Percentiles rank a stretch among this genome's conserved stretches.
phyloP scores from a whole-genome alignment of 805 yeast genomes.

The Candida yuanshanica region DNA sequence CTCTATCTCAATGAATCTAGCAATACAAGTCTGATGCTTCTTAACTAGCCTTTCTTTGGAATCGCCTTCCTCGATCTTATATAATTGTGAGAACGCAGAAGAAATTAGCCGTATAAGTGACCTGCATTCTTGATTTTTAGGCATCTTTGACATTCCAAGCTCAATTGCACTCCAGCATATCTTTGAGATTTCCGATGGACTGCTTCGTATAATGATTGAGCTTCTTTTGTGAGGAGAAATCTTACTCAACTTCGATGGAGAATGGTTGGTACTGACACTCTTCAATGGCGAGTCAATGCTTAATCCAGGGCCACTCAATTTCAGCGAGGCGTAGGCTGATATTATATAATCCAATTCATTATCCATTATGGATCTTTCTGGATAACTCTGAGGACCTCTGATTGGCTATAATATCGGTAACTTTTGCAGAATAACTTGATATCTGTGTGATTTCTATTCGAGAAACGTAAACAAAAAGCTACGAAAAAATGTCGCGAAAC shows the following conservation, averaged over 20 bases:
- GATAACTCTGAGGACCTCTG: neutral
- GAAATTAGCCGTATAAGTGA: constrained; percentile 18
- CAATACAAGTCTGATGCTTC: constrained; percentile 18
- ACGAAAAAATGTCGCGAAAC: neutral
- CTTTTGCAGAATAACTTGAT: too few species aligned
- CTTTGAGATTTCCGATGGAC: constrained; percentile 14
- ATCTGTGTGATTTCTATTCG: neutral
- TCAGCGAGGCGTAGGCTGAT: constrained; percentile 19
- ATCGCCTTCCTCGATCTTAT: constrained; percentile 10
- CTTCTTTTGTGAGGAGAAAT: constrained; percentile 10
- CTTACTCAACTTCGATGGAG: constrained; percentile 16
- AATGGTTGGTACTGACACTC: constrained; percentile 14
- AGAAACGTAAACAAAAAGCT: neutral
- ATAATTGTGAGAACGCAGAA: constrained; percentile 18
- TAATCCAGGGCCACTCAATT: constrained; percentile 4
- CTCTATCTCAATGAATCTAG: constrained; percentile 21
- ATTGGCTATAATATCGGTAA: too few species aligned
- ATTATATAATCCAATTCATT: constrained; percentile 21
- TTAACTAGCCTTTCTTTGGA: constrained; percentile 8
- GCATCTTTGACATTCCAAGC: constrained; percentile 12
- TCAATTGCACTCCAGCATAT: constrained; percentile 21
- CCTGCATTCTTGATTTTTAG: constrained; percentile 9
- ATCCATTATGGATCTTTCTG: constrained; percentile 10
- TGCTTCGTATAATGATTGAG: constrained; percentile 5
- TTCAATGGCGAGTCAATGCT: constrained; percentile 16